Conservation (phyloP, 306 rosid species). For the Acacia crassicarpa region DNA sequence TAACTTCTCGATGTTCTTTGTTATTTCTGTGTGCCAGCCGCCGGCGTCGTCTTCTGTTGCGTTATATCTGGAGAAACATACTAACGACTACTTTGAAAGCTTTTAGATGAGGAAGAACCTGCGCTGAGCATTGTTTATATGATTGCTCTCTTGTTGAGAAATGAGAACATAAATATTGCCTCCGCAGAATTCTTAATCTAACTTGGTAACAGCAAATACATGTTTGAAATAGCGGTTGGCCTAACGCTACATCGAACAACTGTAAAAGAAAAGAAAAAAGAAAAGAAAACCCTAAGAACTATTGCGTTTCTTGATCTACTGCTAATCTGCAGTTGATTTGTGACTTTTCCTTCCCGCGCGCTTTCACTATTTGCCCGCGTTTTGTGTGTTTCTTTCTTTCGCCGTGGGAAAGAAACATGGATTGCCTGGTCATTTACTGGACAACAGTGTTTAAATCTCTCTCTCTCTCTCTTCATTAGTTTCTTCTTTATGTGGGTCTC, state of each 20-base stretch:
- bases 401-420: conserved; percentile 18
- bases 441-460: conserved; percentile 15
- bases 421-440: conserved; percentile 19
- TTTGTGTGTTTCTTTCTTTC: neutral
- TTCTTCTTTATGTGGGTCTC: conserved; percentile 3
- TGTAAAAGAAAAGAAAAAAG: conserved; percentile 14
- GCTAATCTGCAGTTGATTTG: conserved; percentile 27
- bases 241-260: neutral
- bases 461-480: neutral
- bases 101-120: neutral
- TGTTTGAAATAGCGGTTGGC: conserved; percentile 11
- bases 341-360: conserved; percentile 16
- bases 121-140: neutral
- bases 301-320: neutral
- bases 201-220: neutral
- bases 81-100: neutral
- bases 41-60: neutral
- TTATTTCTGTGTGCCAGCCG: neutral
- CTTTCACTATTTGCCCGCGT: neutral
- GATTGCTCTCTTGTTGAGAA: neutral
- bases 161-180: neutral
- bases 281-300: conserved; percentile 34
- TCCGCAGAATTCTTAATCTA: conserved; percentile 20
- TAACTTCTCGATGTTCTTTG: neutral
- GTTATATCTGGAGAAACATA: neutral